Evolutionary conservation across 1,139 yeast genomes (phyloP).

Genomic region (Diutina ranongensis): DNA sequence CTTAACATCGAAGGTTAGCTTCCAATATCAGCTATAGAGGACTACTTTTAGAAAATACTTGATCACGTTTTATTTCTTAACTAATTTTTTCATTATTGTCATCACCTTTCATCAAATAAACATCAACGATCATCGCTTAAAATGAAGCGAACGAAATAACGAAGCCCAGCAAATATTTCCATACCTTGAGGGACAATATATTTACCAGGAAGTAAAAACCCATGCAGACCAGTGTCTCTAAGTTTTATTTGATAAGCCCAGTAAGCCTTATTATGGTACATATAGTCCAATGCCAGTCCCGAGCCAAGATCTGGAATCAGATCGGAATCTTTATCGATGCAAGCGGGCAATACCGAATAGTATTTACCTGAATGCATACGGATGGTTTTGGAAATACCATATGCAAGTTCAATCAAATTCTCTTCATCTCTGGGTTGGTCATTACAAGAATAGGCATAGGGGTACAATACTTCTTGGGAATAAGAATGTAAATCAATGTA

Average conservation of each 20-base stretch:
- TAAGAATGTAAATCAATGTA: conserved; percentile 78
- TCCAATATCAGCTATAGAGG: too few species aligned
- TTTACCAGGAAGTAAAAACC: conserved; percentile 65
- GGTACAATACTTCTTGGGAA: conserved; percentile 72
- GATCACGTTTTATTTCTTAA: too few species aligned
- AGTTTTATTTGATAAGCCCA: conserved; percentile 81
- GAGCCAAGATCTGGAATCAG: conserved; percentile 64
- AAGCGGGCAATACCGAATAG: conserved; percentile 66
- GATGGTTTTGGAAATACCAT: conserved; percentile 67
- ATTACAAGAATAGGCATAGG: conserved; percentile 71
- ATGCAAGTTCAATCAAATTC: conserved; percentile 68
- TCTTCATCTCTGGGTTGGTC: conserved; percentile 70
- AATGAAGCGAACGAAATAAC: conserved; percentile 60
- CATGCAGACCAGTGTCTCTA: conserved; percentile 76
- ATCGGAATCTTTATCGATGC: conserved; percentile 65
- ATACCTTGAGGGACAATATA: conserved; percentile 66
- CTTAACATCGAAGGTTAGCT: too few species aligned
- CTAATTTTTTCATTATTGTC: background rate
- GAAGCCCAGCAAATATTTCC: conserved; percentile 59
- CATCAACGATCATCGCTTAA: conserved; percentile 22
- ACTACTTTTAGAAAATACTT: too few species aligned
- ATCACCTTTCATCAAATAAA: too few species aligned
- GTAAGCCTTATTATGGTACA: conserved; percentile 71
- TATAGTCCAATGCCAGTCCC: conserved; percentile 73
- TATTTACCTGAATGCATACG: conserved; percentile 48